Evolutionary conservation across 495 filamentous ascomycete genomes (phyloP).

Genomic region (Podospora pseudoanserina): DNA sequence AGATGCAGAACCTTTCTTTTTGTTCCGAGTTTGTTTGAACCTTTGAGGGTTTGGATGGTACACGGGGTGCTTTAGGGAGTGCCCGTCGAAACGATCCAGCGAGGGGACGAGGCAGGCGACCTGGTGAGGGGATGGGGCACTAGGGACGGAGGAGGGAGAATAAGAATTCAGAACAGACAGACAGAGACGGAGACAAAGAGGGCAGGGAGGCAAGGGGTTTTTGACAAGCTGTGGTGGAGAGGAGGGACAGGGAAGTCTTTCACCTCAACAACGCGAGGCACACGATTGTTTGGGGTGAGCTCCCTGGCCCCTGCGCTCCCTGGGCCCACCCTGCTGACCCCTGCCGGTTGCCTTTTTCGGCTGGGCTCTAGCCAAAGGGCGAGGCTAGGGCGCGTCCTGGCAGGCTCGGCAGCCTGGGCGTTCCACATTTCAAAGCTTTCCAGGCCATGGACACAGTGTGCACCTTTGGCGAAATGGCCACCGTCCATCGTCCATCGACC

Average conservation of each 20-base stretch:
- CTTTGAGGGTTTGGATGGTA: no score
- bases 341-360: constrained; percentile 8
- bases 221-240: neutral
- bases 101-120: neutral
- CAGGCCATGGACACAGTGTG: neutral
- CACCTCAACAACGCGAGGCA: constrained; percentile 8
- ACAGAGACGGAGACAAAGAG: neutral
- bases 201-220: constrained; percentile 10
- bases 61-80: neutral
- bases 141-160: neutral
- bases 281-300: constrained; percentile 18
- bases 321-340: constrained; percentile 8
- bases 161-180: neutral
- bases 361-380: constrained; percentile 2
- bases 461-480: neutral
- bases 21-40: neutral
- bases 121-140: neutral
- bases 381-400: constrained; percentile 14
- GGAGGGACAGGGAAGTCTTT: constrained; percentile 4
- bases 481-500: neutral
- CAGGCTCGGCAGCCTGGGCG: constrained; percentile 13
- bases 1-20: neutral
- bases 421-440: constrained; percentile 8
- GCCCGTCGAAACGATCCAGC: constrained; percentile 11
- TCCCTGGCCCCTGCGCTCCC: constrained; percentile 15